Conservation (phyloP, 352 stramenopile genomes). For the Pythium myriotylum region DNA sequence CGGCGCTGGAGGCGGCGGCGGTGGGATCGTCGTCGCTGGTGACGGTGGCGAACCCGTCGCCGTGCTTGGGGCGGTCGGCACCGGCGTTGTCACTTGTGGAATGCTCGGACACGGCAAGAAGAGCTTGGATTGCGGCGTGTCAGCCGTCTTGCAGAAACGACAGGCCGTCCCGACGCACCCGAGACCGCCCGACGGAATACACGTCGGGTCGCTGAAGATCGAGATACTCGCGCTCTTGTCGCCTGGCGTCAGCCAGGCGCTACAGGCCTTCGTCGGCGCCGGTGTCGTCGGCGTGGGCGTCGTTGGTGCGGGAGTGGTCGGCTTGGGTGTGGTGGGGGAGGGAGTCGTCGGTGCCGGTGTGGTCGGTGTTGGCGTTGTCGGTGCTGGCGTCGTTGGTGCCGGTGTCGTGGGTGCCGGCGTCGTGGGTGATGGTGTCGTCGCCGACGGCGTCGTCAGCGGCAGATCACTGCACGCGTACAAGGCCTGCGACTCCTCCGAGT, state of each 20-base stretch:
- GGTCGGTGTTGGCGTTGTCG: no score
- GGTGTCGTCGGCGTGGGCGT: no score
- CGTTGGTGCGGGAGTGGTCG: not conserved
- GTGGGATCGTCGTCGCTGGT: no score
- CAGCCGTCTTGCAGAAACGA: constrained; percentile 31
- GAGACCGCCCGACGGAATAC: constrained; percentile 3
- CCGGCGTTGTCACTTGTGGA: not conserved
- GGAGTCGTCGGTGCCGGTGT: no score
- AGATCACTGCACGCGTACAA: not conserved
- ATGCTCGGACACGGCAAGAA: constrained; percentile 3
- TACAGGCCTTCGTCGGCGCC: not conserved
- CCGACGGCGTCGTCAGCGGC: not conserved
- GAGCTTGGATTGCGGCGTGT: constrained; percentile 22
- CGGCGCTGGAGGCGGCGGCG: no score
- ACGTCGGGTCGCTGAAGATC: not conserved
- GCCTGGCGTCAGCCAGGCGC: not conserved
- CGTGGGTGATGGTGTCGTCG: not conserved
- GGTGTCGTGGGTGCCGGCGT: no score
- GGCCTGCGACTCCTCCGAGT: constrained; percentile 2
- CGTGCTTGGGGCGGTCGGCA: not conserved
- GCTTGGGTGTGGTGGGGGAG: no score
- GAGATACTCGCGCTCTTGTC: not conserved
- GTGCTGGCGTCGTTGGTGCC: no score
- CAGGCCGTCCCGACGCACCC: constrained; percentile 19
- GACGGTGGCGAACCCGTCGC: no score